A percentile compares a stretch with the other conserved stretches of the same genome.
Evolutionary conservation across 495 filamentous ascomycete genomes (phyloP).

Genomic region (Penicillium canariense): DNA sequence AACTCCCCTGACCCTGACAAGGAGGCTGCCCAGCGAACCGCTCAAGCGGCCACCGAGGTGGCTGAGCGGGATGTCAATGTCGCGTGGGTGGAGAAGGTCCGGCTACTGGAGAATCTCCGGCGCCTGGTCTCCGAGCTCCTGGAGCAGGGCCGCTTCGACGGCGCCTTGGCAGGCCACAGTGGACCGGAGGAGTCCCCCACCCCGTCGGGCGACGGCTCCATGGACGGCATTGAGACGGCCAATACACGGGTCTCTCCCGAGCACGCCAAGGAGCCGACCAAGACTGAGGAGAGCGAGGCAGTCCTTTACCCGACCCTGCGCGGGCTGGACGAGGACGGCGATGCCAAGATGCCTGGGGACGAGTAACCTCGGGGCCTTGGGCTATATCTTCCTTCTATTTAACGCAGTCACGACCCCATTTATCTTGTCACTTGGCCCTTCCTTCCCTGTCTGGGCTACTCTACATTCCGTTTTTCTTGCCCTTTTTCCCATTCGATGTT

Average conservation of each 20-base stretch:
- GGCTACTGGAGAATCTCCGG: slow-evolving; percentile 72
- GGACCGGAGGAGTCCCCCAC: slow-evolving; percentile 18
- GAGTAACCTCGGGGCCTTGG: not conserved
- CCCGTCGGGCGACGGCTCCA: slow-evolving; percentile 29
- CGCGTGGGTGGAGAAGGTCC: slow-evolving; percentile 80
- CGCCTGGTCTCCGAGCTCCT: slow-evolving; percentile 64
- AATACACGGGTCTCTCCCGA: slow-evolving; percentile 18
- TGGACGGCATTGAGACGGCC: slow-evolving; percentile 42
- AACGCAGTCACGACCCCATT: slow-evolving; percentile 27
- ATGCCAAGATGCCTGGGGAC: slow-evolving; percentile 39
- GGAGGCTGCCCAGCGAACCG: slow-evolving; percentile 43
- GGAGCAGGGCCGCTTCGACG: slow-evolving; percentile 59
- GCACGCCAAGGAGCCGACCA: slow-evolving; percentile 17
- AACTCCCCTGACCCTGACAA: slow-evolving; percentile 36
- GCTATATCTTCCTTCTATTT: slow-evolving; percentile 7
- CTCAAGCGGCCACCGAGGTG: slow-evolving; percentile 45
- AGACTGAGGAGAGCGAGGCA: slow-evolving; percentile 22
- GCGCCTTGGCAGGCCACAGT: slow-evolving; percentile 26
- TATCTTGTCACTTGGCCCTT: slow-evolving; percentile 6
- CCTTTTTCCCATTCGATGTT: slow-evolving; percentile 2
- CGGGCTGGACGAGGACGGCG: slow-evolving; percentile 41
- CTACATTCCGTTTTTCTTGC: slow-evolving; percentile 3
- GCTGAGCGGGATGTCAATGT: slow-evolving; percentile 57
- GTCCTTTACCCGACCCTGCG: slow-evolving; percentile 51
- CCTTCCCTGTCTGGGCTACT: slow-evolving; percentile 9